These are phyloP conservation scores for Chlamydomonas asymmetrica DNA, from an alignment of 139 green algal genomes.

Conservation along the genomic window DNA sequence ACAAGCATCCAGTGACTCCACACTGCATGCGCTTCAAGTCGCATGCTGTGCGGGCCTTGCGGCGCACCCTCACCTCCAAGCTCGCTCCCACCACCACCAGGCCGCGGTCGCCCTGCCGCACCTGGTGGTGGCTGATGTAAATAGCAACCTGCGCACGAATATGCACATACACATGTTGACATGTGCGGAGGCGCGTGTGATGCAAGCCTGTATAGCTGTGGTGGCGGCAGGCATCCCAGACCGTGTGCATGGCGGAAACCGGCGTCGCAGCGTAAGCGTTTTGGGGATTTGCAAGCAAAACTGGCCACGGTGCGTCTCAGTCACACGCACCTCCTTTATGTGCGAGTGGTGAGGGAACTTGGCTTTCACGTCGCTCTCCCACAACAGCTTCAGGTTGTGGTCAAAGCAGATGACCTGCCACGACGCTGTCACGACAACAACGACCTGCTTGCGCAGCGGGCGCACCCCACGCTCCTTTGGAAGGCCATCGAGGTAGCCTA, in stretches of 20 bases:
- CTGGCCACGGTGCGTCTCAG: too few species aligned
- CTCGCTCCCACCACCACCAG: slow-evolving; percentile 78
- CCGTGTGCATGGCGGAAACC: too few species aligned
- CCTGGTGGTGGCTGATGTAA: slow-evolving; percentile 68
- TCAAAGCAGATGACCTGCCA: slow-evolving; percentile 84
- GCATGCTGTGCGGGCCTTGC: too few species aligned
- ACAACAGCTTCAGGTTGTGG: slow-evolving; percentile 94
- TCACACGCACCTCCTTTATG: slow-evolving; percentile 68
- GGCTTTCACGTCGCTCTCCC: slow-evolving; percentile 65
- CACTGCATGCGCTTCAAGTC: too few species aligned
- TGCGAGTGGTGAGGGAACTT: slow-evolving; percentile 56
- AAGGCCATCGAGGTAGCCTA: slow-evolving; percentile 77
- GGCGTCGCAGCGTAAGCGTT: too few species aligned
- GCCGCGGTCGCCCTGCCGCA: slow-evolving; percentile 70
- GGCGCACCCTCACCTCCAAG: slow-evolving; percentile 33
- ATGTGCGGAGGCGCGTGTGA: too few species aligned
- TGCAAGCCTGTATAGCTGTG: too few species aligned
- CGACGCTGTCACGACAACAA: slow-evolving; percentile 86
- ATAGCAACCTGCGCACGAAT: slow-evolving; percentile 70
- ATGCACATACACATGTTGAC: too few species aligned
- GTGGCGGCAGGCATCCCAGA: too few species aligned
- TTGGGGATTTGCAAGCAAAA: slow-evolving; percentile 1
- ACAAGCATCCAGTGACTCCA: too few species aligned
- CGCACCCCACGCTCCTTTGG: slow-evolving; percentile 55
- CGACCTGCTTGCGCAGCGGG: slow-evolving; percentile 77